A percentile compares a stretch with the other conserved stretches of the same genome.
Evolutionary conservation across 139 green algal genomes (phyloP).

Genomic region (Chlorella sorokiniana): DNA sequence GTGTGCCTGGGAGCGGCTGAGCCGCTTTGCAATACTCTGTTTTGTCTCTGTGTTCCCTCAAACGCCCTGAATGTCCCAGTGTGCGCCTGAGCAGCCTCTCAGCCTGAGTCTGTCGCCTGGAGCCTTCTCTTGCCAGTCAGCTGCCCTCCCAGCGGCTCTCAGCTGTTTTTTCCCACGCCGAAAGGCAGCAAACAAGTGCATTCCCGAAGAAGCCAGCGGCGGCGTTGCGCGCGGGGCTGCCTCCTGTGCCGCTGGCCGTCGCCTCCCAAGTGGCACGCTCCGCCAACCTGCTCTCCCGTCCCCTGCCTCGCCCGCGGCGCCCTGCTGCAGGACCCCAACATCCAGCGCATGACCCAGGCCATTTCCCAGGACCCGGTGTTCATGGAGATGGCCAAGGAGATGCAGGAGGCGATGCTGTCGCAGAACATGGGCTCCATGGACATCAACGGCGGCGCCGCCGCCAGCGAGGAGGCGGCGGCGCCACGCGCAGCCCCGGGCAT

Average conservation of each 20-base stretch:
- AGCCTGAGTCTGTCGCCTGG: too few relatives aligned
- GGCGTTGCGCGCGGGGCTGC: too few relatives aligned
- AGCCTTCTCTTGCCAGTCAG: not conserved
- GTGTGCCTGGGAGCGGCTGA: too few relatives aligned
- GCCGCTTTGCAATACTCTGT: too few relatives aligned
- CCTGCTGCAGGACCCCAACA: slow-evolving; percentile 46
- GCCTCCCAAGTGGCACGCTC: not conserved
- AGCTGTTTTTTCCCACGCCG: not conserved
- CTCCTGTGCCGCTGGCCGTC: not conserved
- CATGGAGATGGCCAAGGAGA: slow-evolving; percentile 48
- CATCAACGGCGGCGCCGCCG: slow-evolving; percentile 18
- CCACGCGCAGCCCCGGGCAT: slow-evolving; percentile 2
- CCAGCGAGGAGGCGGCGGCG: not conserved
- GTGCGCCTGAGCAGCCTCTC: too few relatives aligned
- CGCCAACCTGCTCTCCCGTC: not conserved
- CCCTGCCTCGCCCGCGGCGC: not conserved
- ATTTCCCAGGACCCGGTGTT: slow-evolving; percentile 49
- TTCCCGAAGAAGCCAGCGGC: too few relatives aligned
- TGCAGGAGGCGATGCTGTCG: slow-evolving; percentile 46
- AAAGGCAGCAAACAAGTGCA: too few relatives aligned
- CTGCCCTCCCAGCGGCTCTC: not conserved
- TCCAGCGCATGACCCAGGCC: slow-evolving; percentile 54
- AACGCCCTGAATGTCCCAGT: too few relatives aligned
- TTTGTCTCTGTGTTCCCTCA: too few relatives aligned
- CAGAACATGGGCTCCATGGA: slow-evolving; percentile 32